Percentiles rank a stretch among this genome's conserved stretches.
Evolutionary conservation across 495 filamentous ascomycete species (phyloP).

Genomic region (Xylaria telfairii): DNA sequence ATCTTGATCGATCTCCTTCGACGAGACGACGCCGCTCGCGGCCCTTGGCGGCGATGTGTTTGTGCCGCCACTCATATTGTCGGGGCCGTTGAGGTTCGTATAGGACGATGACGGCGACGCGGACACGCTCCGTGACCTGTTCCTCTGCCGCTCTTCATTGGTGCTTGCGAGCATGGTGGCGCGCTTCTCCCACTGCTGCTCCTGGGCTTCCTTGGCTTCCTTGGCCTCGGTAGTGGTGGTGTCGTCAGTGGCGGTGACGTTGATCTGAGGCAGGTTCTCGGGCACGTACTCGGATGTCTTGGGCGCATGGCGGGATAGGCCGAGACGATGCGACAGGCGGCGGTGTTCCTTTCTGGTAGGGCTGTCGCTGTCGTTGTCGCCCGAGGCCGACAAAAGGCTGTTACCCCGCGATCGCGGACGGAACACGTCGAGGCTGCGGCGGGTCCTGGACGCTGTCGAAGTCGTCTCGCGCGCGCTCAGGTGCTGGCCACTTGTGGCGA

Average conservation of each 20-base stretch:
- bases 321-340: constrained; percentile 73
- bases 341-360: constrained; percentile 35
- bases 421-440: constrained; percentile 46
- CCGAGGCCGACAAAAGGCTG: constrained; percentile 50
- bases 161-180: constrained; percentile 81
- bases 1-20: constrained; percentile 68
- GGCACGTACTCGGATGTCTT: constrained; percentile 78
- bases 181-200: constrained; percentile 80
- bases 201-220: constrained; percentile 53
- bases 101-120: constrained; percentile 27
- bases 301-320: constrained; percentile 64
- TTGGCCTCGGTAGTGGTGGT: constrained; percentile 50
- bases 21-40: constrained; percentile 46
- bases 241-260: constrained; percentile 41
- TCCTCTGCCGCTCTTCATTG: constrained; percentile 59
- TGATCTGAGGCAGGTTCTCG: constrained; percentile 77
- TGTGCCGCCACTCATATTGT: neutral
- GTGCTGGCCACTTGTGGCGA: constrained; percentile 38
- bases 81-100: neutral
- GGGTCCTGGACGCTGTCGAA: constrained; percentile 28
- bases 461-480: constrained; percentile 42
- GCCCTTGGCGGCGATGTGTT: constrained; percentile 20
- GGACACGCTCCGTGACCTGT: constrained; percentile 41
- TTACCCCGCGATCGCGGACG: constrained; percentile 53
- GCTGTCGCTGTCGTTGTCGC: constrained; percentile 46